phyloP scores from a whole-genome alignment of 495 filamentous ascomycete species.

The Hypoxylon intermedium region DNA sequence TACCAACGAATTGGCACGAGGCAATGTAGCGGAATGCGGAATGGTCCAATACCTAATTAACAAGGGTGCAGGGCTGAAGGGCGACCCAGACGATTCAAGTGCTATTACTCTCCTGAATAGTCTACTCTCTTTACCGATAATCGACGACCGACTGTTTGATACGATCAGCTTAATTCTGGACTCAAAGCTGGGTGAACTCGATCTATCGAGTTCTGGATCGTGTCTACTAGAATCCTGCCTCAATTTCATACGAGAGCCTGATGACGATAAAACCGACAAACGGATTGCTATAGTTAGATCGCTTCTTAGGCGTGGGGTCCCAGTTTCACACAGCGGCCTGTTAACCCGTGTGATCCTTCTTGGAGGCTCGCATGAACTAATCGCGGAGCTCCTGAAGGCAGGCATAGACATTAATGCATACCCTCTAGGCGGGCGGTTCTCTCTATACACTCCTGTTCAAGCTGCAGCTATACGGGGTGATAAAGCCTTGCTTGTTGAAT shows the following conservation, averaged over 20 bases:
- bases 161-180: conserved; percentile 1
- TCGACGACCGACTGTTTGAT: neutral
- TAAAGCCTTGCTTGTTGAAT: conserved; percentile 17
- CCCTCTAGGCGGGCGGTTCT: neutral
- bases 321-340: neutral
- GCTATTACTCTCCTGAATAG: conserved; percentile 5
- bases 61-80: conserved; percentile 19
- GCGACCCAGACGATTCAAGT: conserved; percentile 8
- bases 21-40: conserved; percentile 12
- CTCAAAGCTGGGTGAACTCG: neutral
- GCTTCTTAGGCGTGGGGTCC: conserved; percentile 1
- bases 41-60: conserved; percentile 24
- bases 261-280: neutral
- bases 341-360: conserved; percentile 3
- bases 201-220: neutral
- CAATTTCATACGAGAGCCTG: neutral
- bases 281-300: neutral
- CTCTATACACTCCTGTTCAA: conserved; percentile 13
- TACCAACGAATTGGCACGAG: too few species aligned
- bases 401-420: conserved; percentile 19
- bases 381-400: conserved; percentile 3
- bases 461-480: conserved; percentile 12
- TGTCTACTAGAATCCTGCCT: conserved; percentile 11
- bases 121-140: neutral
- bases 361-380: conserved; percentile 2